Conservation (phyloP, 192 early-diverging fungal genomes). For the Rhizophagus prolifer region DNA sequence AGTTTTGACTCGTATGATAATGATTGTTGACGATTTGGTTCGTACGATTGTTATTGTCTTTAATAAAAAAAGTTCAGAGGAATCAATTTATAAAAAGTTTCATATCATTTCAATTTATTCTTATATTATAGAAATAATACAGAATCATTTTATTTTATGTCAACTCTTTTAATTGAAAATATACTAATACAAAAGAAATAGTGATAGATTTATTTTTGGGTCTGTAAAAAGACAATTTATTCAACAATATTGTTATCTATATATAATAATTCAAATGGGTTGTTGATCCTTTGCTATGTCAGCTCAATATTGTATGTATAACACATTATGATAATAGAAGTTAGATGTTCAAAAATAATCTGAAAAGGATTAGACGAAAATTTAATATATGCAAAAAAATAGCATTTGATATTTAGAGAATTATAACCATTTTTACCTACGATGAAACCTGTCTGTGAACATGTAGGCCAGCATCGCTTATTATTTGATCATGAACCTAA, state of each 20-base stretch:
- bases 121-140: no score
- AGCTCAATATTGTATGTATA: not conserved
- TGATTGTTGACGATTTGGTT: no score
- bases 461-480: not conserved
- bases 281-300: not conserved
- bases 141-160: no score
- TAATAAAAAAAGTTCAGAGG: no score
- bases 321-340: not conserved
- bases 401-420: not conserved
- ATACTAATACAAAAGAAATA: no score
- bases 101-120: no score
- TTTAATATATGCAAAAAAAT: not conserved
- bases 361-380: not conserved
- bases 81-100: no score
- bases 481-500: not conserved
- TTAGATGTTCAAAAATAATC: not conserved
- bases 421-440: not conserved
- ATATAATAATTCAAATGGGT: not conserved
- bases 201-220: no score
- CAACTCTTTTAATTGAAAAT: no score
- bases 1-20: no score
- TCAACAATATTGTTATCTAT: not conserved
- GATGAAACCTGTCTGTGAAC: not conserved
- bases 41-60: no score
- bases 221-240: not conserved